Conservation (phyloP, 805 yeast genomes). For the Kluyveromyces aestuarii region DNA sequence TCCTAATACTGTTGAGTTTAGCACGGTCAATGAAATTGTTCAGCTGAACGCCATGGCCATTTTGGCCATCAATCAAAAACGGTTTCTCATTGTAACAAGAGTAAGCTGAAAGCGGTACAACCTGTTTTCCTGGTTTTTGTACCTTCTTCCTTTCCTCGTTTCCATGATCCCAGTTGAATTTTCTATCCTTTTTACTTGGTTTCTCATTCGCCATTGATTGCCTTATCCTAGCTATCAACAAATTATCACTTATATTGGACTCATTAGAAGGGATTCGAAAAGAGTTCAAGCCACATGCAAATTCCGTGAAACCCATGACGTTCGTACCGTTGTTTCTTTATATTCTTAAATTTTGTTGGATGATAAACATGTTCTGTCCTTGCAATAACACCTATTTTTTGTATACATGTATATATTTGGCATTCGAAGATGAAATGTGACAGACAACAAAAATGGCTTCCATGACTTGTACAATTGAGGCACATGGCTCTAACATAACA, state of each 20-base stretch:
- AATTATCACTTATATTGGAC: background rate
- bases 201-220: background rate
- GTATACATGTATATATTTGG: too few relatives aligned
- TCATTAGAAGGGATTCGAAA: background rate
- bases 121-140: background rate
- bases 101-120: conserved; percentile 16
- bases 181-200: background rate
- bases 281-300: background rate
- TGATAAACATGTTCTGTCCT: too few relatives aligned
- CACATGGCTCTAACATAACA: too few relatives aligned
- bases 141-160: background rate
- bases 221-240: background rate
- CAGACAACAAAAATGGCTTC: too few relatives aligned
- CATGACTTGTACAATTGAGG: too few relatives aligned
- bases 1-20: conserved; percentile 25
- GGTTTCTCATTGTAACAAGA: conserved; percentile 16
- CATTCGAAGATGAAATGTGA: too few relatives aligned
- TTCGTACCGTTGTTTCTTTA: background rate
- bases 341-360: too few relatives aligned
- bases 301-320: background rate
- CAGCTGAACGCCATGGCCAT: background rate
- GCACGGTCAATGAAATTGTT: background rate
- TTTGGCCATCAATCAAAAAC: background rate
- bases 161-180: background rate
- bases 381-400: too few relatives aligned